Base-by-base conservation (phyloP, 2,329 filamentous ascomycete species). In the Fusarium sp. region DNA sequence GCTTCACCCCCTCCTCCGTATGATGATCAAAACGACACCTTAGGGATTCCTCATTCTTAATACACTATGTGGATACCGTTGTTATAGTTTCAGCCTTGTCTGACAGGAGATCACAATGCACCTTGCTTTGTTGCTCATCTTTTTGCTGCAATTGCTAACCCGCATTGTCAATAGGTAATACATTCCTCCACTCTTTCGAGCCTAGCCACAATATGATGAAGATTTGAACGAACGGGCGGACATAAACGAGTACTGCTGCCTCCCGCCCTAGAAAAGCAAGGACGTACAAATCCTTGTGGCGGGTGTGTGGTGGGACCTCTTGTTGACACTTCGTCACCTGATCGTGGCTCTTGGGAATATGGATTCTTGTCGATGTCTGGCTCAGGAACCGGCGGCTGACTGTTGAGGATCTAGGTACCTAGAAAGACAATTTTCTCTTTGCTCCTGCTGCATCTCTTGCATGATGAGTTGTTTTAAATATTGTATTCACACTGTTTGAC, bases 221-320 rank as follows among this genome's bases (percentile, higher is more conserved):
- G 82, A 81, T 81, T 89, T 90, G 88, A 89, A 90, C 88, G 88
- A 90, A 90, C 88, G 88, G 88, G 88, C 88, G 88, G 88, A 89
- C 88, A 90, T 88, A 89, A 88, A 83, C 81, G 87, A 88, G 86
- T 83, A 84, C 77, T 76, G 81, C 78, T 79, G 75, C 76, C 82
- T 79, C 77, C 79, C 82, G 77, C 81, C 81, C 79, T 79, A 76
- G 80, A 86, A 85, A 87, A 87, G 80, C 87, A 82, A 85, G 87
- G 84, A 80, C 85, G 86, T 89, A 90, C 87, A 90, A 88, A 82
- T 73, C 86, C 85, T 84, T 85, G 87, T 85, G 87, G 84, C 84
- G 81, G 81, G 76, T 80, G 82, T 78, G 73, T 74, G 75, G 78
- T 76, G 80, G 82, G 85, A 80, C 79, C 87, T 89, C 85, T 89